These are phyloP conservation scores for Fusarium poae DNA, from an alignment of 2,329 filamentous ascomycete species.

Conservation along the genomic window DNA sequence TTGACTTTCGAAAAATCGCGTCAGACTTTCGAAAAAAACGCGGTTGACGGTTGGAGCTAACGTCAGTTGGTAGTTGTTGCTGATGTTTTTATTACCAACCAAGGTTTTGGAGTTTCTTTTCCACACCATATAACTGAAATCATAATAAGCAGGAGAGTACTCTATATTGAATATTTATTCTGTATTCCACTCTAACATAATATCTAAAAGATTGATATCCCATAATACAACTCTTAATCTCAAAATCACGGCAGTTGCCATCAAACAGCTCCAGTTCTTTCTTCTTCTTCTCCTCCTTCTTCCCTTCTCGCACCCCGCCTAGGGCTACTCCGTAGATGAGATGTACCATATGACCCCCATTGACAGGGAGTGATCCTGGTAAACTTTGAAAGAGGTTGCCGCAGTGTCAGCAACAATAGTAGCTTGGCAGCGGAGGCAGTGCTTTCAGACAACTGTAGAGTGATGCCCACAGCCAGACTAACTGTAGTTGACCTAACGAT, in stretches of 20 bases:
- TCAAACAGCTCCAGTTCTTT: conserved; percentile 19
- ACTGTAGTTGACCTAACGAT: conserved; percentile 13
- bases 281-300: background rate
- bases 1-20: conserved; percentile 4
- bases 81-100: conserved; percentile 7
- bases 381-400: conserved; percentile 39
- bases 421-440: conserved; percentile 47
- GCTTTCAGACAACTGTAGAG: conserved; percentile 21
- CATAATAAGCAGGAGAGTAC: background rate
- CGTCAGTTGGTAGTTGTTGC: background rate
- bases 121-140: background rate
- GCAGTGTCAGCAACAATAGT: conserved; percentile 44
- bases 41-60: conserved; percentile 15
- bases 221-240: background rate
- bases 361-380: conserved; percentile 41
- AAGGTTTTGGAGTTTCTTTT: background rate
- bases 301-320: conserved; percentile 13
- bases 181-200: background rate
- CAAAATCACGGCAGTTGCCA: background rate
- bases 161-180: background rate
- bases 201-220: background rate
- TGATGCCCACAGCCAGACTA: conserved; percentile 9
- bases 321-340: conserved; percentile 22
- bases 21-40: conserved; percentile 9
- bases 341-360: conserved; percentile 16